These are phyloP conservation scores for Firmiana major DNA, from an alignment of 345 rosid genomes.

Conservation along the genomic window DNA sequence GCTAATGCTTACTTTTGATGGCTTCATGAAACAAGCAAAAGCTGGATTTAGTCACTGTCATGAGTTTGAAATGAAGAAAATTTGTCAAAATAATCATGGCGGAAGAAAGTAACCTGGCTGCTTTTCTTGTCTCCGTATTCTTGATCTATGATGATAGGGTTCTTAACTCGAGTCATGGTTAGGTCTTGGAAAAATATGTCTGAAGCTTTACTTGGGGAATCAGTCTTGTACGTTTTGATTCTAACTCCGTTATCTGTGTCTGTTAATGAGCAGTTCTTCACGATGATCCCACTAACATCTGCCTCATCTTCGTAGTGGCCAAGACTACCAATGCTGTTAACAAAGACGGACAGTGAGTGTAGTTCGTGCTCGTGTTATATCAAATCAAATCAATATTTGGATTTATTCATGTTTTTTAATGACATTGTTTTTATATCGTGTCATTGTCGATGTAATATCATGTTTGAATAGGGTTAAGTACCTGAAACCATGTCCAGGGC, in stretches of 20 bases:
- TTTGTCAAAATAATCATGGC: background rate
- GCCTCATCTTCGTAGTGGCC: conserved; percentile 50
- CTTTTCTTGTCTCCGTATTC: conserved; percentile 26
- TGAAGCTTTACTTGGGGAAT: conserved; percentile 37
- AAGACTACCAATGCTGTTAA: conserved; percentile 65
- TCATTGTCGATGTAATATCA: too few relatives aligned
- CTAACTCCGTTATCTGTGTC: conserved; percentile 52
- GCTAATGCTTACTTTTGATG: conserved; percentile 45
- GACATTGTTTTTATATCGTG: too few relatives aligned
- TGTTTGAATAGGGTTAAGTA: too few relatives aligned
- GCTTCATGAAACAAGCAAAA: conserved; percentile 30
- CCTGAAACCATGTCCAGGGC: conserved; percentile 78
- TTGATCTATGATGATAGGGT: conserved; percentile 63
- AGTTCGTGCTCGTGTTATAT: too few relatives aligned
- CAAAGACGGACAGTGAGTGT: background rate
- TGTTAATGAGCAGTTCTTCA: conserved; percentile 41
- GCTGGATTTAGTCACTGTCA: background rate
- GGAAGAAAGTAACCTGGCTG: conserved; percentile 16
- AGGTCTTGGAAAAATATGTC: conserved; percentile 36
- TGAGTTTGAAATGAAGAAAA: background rate
- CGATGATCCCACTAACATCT: conserved; percentile 40
- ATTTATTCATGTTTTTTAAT: too few relatives aligned
- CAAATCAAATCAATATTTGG: too few relatives aligned
- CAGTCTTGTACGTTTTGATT: conserved; percentile 56
- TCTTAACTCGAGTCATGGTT: conserved; percentile 38